A percentile compares a stretch with the other conserved stretches of the same genome.
These are phyloP conservation scores for Coffea canephora DNA, from an alignment of 257 asterid species.

Conservation along the genomic window DNA sequence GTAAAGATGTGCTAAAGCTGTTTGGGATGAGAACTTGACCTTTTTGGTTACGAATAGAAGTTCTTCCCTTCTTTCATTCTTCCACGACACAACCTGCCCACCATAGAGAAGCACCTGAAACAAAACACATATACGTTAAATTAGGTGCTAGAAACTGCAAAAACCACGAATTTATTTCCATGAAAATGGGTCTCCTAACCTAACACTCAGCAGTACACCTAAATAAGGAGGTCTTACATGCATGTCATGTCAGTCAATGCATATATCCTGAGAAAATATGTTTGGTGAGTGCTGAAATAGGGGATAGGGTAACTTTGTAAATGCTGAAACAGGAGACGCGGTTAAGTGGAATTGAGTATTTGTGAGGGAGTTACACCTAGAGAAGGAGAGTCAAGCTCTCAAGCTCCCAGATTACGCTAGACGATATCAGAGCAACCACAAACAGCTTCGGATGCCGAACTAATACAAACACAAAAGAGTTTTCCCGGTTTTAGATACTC, in stretches of 20 bases:
- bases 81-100: constrained; percentile 84
- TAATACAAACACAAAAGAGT: not conserved
- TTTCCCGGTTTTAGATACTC: not conserved
- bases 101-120: constrained; percentile 68
- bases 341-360: too few relatives aligned
- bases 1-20: not conserved
- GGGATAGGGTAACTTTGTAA: too few relatives aligned
- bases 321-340: too few relatives aligned
- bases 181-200: not conserved
- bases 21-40: constrained; percentile 39
- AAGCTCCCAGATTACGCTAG: too few relatives aligned
- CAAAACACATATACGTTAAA: constrained; percentile 6
- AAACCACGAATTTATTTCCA: constrained; percentile 3
- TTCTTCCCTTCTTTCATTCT: constrained; percentile 75
- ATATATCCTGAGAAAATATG: too few relatives aligned
- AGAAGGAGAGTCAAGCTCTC: not conserved
- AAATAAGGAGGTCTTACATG: not conserved
- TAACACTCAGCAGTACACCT: not conserved
- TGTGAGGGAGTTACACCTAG: not conserved
- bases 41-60: constrained; percentile 61
- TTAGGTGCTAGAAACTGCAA: not conserved
- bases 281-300: too few relatives aligned
- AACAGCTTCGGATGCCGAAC: not conserved
- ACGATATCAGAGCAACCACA: not conserved
- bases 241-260: not conserved